A percentile compares a stretch with the other conserved stretches of the same genome.
phyloP scores from a whole-genome alignment of 441 rosid species.

The Raphanus hybrid region DNA sequence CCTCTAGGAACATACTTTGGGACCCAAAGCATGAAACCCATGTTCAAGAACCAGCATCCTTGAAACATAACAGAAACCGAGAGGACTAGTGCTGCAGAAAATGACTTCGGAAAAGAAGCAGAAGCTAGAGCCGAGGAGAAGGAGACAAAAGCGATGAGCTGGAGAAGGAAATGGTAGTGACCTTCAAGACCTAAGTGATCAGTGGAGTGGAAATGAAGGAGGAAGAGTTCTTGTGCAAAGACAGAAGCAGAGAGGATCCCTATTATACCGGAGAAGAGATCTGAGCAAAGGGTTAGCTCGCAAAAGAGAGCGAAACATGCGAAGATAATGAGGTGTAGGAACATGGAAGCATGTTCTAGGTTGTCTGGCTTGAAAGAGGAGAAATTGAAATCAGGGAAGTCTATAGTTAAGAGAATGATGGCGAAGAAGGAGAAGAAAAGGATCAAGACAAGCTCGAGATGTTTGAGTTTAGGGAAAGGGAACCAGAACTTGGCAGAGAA shows the following conservation, averaged over 20 bases:
- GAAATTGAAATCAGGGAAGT: constrained; percentile 59
- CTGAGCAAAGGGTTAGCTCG: constrained; percentile 54
- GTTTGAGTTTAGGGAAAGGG: constrained; percentile 56
- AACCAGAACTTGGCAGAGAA: constrained; percentile 61
- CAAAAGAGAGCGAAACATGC: constrained; percentile 67
- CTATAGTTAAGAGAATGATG: constrained; percentile 58
- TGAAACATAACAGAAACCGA: constrained; percentile 71
- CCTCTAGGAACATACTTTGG: constrained; percentile 71
- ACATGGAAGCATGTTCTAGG: constrained; percentile 83
- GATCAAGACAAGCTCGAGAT: constrained; percentile 62
- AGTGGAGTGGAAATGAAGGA: constrained; percentile 84
- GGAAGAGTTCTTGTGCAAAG: constrained; percentile 81
- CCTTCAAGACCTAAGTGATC: constrained; percentile 90
- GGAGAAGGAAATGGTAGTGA: constrained; percentile 87
- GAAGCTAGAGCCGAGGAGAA: constrained; percentile 62
- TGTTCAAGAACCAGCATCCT: constrained; percentile 85
- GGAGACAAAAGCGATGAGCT: constrained; percentile 70
- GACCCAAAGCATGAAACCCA: constrained; percentile 84
- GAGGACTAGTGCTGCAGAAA: constrained; percentile 62
- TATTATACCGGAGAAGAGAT: constrained; percentile 52
- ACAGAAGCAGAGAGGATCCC: constrained; percentile 74
- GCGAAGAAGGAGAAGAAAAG: constrained; percentile 63
- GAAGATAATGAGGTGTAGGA: constrained; percentile 78
- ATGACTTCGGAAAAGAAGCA: constrained; percentile 53
- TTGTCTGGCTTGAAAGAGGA: constrained; percentile 58